Percentiles rank a stretch among this genome's conserved stretches.
phyloP scores from a whole-genome alignment of 2,329 filamentous ascomycete genomes.

The Eutypa lata region DNA sequence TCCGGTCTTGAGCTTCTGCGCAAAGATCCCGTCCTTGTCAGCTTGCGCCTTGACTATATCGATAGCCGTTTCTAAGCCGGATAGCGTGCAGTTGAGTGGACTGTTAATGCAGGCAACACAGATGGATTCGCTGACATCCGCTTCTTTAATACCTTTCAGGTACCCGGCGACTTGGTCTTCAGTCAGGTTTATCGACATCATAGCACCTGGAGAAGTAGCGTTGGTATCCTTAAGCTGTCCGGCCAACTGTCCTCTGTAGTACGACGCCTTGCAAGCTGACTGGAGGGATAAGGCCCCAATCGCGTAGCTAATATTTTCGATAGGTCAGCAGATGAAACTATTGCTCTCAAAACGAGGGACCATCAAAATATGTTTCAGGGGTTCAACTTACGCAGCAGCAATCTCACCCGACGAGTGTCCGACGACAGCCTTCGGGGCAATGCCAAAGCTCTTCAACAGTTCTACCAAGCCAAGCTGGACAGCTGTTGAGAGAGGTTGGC shows the following conservation, averaged over 20 bases:
- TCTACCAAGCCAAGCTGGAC: neutral
- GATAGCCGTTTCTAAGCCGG: constrained; percentile 21
- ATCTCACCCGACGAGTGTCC: neutral
- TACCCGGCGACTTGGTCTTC: constrained; percentile 18
- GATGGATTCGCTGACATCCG: constrained; percentile 9
- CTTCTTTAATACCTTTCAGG: constrained; percentile 15
- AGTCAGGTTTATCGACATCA: constrained; percentile 28
- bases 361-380: neutral
- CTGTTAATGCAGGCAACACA: constrained; percentile 31
- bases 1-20: constrained; percentile 26
- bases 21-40: constrained; percentile 24
- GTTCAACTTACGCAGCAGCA: neutral
- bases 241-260: constrained; percentile 29
- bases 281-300: constrained; percentile 20
- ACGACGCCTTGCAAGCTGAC: constrained; percentile 31
- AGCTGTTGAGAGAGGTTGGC: neutral
- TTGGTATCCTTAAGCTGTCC: constrained; percentile 16
- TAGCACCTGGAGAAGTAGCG: constrained; percentile 14
- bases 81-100: constrained; percentile 26
- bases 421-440: neutral
- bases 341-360: neutral
- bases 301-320: constrained; percentile 22
- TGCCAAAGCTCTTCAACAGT: neutral
- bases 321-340: no score
- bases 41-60: constrained; percentile 20